Evolutionary conservation across 257 asterid genomes (phyloP), one percentile per base, ranked within the genome.

Genomic region (Nicotiana tomentosiformis): DNA sequence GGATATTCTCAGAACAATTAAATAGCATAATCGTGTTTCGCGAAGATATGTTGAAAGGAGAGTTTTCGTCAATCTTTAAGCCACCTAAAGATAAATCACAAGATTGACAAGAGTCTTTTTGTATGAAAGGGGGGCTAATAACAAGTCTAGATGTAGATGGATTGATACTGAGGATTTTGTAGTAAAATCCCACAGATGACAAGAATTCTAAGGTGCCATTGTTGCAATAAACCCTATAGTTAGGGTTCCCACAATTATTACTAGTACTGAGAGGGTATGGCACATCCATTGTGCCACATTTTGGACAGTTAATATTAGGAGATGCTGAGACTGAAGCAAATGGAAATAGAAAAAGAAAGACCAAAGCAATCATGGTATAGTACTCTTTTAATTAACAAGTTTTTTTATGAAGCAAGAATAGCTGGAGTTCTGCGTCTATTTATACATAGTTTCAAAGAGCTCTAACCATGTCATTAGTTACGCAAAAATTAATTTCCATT

Each of bases 1-100:
- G 81, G 20, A 89, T 85, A 57, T 33, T 77, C 14, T 84, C 83
- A 0, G 92, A 87, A 11, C 89, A 89, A 46, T 87, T 87, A 23
- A 89, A 84, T 16, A 89, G n/a, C 87, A 88, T 84, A 17, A 85
- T 80, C 2, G 88, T 88, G 67, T 88, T 88, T 1, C 76, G 82
- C 35, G 83, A 77, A 35, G 92, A 87, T 23, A 89, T 76, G 65
- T 89, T 89, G 86, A 89, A 89, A 39, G 92, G 92, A 1, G 89
- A 86, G 35, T 30, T 66, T 15, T 87, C 84, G 10, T 86, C 89
- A 3, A 89, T 87, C 69, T 60, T 83, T 2, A 87, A 58, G 23
- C 92, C 90, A 33, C 87, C 88, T 4, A 76, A 23, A 49, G 76
- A 32, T 10, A 89, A 83, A 83, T 87, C 87, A 10, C 88, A 83